Evolutionary conservation across 495 filamentous ascomycete species (phyloP).

Genomic region (Viridothelium virens): DNA sequence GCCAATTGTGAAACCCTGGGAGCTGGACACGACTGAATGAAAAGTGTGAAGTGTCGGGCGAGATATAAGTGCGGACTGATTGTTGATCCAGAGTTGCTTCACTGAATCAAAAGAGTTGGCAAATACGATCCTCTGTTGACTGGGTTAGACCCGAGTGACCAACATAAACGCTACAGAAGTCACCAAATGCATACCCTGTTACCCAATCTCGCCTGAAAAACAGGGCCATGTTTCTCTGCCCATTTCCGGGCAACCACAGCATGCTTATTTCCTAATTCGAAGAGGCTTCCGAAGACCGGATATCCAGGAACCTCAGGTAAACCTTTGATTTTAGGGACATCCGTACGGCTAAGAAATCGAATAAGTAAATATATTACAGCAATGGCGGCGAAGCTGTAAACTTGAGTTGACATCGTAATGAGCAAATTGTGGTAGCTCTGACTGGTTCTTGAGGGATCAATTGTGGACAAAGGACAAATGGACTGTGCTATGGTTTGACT

Average conservation of each 20-base stretch:
- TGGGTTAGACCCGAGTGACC: background rate
- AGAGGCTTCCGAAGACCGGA: slow-evolving; percentile 56
- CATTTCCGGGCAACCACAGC: slow-evolving; percentile 46
- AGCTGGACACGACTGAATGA: slow-evolving; percentile 60
- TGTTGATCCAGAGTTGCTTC: slow-evolving; percentile 61
- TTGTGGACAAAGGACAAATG: no score
- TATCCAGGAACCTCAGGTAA: slow-evolving; percentile 56
- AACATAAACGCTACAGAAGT: background rate
- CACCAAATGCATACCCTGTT: slow-evolving; percentile 42
- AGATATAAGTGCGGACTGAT: slow-evolving; percentile 62
- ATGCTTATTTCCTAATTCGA: slow-evolving; percentile 52
- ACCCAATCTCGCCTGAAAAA: slow-evolving; percentile 61
- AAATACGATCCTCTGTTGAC: slow-evolving; percentile 52
- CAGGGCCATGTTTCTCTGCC: slow-evolving; percentile 56
- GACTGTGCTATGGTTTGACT: no score
- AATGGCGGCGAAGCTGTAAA: slow-evolving; percentile 23
- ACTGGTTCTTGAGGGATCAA: no score
- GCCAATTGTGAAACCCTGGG: slow-evolving; percentile 65
- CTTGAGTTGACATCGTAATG: slow-evolving; percentile 16
- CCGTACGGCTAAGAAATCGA: slow-evolving; percentile 49
- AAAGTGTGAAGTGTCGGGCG: slow-evolving; percentile 65
- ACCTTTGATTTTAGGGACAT: slow-evolving; percentile 55
- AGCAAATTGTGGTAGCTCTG: background rate
- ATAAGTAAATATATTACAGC: slow-evolving; percentile 43
- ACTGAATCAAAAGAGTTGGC: slow-evolving; percentile 64